Evolutionary conservation across 768 basidiomycete species (phyloP).

Genomic region (Phaeotremella skinneri): DNA sequence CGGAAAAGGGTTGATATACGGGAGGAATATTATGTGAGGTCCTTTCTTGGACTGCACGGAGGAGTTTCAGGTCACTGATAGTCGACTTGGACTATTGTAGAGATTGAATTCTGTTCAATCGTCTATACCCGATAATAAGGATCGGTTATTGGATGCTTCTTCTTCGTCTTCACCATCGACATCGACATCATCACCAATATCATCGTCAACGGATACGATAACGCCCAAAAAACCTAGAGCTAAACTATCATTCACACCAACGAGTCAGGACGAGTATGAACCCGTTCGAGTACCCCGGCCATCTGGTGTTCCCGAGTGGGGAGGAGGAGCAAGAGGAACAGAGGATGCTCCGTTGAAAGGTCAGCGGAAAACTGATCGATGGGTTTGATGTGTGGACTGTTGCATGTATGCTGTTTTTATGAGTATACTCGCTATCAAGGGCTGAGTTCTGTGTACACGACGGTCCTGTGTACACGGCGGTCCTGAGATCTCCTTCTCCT

Average conservation of each 20-base stretch:
- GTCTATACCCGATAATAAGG: background rate
- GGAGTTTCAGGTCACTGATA: background rate
- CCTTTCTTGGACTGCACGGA: background rate
- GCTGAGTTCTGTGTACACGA: too few species aligned
- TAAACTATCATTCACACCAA: conserved; percentile 36
- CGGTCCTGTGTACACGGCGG: too few species aligned
- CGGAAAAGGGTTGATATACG: conserved; percentile 73
- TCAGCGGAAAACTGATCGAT: conserved; percentile 35
- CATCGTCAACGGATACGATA: conserved; percentile 56
- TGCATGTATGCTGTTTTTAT: too few species aligned
- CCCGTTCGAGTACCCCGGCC: conserved; percentile 78
- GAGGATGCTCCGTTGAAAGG: conserved; percentile 45
- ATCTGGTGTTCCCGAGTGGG: conserved; percentile 90
- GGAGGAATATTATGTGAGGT: conserved; percentile 92
- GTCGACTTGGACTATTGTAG: background rate
- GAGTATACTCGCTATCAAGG: too few species aligned
- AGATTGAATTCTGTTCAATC: background rate
- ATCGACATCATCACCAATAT: conserved; percentile 12
- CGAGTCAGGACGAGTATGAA: conserved; percentile 70
- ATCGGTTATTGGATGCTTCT: background rate
- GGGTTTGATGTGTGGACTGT: conserved; percentile 22
- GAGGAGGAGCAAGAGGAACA: conserved; percentile 46
- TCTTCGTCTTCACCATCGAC: conserved; percentile 7
- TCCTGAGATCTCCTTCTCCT: too few species aligned
- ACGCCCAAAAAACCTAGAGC: conserved; percentile 48